Evolutionary conservation across 305 asterid species (phyloP).

Genomic region (Ajuga reptans): DNA sequence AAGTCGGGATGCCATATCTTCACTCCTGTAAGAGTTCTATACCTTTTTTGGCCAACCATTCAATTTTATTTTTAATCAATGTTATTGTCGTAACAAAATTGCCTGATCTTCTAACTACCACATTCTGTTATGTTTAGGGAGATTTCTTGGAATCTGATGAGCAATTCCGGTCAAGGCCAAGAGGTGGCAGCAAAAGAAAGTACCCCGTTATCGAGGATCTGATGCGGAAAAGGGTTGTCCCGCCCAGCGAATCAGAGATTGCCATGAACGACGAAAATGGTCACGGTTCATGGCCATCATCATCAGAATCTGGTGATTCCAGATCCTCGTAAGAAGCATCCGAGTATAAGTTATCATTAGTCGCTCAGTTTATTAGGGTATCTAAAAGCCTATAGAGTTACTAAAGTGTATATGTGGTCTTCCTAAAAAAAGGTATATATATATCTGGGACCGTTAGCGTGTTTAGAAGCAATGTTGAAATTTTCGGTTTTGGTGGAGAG

Average conservation of each 20-base stretch:
- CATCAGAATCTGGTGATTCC: constrained; percentile 29
- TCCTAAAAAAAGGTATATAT: too few species aligned
- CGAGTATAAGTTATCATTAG: not conserved
- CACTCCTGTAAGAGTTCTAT: constrained; percentile 43
- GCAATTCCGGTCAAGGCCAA: constrained; percentile 61
- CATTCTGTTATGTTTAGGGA: constrained; percentile 41
- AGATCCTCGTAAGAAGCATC: not conserved
- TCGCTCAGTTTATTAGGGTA: too few species aligned
- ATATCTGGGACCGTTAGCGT: too few species aligned
- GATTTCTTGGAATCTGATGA: constrained; percentile 62
- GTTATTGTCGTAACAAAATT: not conserved
- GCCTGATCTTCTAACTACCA: not conserved
- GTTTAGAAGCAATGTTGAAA: too few species aligned
- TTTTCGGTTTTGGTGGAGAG: too few species aligned
- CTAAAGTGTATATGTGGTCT: not conserved
- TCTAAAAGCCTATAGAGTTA: too few species aligned
- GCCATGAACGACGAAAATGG: constrained; percentile 24
- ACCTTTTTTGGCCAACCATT: not conserved
- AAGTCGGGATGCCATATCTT: constrained; percentile 59
- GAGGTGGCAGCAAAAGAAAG: constrained; percentile 83
- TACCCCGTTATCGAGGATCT: constrained; percentile 50
- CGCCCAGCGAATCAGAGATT: constrained; percentile 44
- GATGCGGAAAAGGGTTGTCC: constrained; percentile 58
- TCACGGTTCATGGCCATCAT: constrained; percentile 27
- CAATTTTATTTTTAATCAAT: not conserved